phyloP scores from a whole-genome alignment of 164 flowering plant species.

The Sedum album region DNA sequence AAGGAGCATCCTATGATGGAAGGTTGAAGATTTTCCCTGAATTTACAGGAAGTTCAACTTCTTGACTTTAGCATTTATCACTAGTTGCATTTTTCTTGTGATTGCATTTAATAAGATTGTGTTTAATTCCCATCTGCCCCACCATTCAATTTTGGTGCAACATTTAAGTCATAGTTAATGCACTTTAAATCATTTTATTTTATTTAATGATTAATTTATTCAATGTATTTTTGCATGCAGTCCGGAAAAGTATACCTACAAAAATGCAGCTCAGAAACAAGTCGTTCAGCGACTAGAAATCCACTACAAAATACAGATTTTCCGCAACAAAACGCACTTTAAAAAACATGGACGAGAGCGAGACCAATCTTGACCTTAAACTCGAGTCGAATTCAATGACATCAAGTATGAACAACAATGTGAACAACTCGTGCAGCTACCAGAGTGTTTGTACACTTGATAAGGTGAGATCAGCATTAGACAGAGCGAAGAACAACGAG shows the following conservation, averaged over 20 bases:
- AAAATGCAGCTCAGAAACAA: slow-evolving; percentile 33
- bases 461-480: slow-evolving; percentile 80
- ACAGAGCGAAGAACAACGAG: slow-evolving; percentile 47
- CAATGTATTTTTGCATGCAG: slow-evolving; percentile 23
- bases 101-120: not conserved
- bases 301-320: slow-evolving; percentile 42
- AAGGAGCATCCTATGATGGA: not conserved
- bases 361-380: slow-evolving; percentile 39
- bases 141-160: not conserved
- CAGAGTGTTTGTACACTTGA: slow-evolving; percentile 86
- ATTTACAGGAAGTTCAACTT: not conserved
- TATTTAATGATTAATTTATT: not conserved
- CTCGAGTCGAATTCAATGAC: slow-evolving; percentile 28
- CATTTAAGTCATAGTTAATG: not conserved
- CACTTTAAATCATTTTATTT: not conserved
- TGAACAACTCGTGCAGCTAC: slow-evolving; percentile 21
- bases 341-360: slow-evolving; percentile 27
- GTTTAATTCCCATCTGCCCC: not conserved
- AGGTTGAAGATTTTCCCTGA: not conserved
- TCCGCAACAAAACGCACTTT: slow-evolving; percentile 19
- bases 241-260: slow-evolving; percentile 66
- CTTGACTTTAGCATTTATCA: not conserved
- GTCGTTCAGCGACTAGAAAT: slow-evolving; percentile 20
- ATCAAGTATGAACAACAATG: slow-evolving; percentile 22
- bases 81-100: not conserved